Base-by-base conservation (phyloP, 2,329 filamentous ascomycete genomes). In the Alternaria ventricosa region DNA sequence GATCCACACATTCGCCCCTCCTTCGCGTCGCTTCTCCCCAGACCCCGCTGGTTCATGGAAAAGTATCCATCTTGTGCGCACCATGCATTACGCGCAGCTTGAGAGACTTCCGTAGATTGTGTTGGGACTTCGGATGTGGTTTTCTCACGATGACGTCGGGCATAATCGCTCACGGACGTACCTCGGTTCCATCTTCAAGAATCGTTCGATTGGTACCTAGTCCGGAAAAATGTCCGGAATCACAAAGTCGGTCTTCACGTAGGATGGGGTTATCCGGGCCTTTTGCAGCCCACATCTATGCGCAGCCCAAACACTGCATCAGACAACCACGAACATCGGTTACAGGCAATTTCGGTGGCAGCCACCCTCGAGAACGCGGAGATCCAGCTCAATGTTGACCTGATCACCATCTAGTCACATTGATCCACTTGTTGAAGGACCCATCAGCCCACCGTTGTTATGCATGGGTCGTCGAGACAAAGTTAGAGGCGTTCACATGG, bases 1-100 rank as follows among this genome's bases (percentile, higher is more conserved):
- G 46, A 22, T 56, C 63, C 55, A 53, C 58, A 54, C 62, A 57
- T 45, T 59, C 60, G 54, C 44, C 44, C 46, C 53, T 60, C 43
- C 12, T 22, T 55, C 30, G 45, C 51, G 23, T 46, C 20, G 25
- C 28, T 56, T 57, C 22, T 45, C 23, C 47, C 44, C 49, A 58
- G 18, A 45, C 51, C 44, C 44, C 22, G 27, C 50, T 53, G 18
- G 11, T 43, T 51, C 27, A 22, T 43, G 27, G 33, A 15, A 27
- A 20, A 22, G n/a, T 30, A 27, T 47, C 18, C 45, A 25, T 41
- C 13, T 33, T 49, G 7, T 8, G 23, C 5, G 41, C 12, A 45
- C 8, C n/a, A 55, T 7, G 20, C 15, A 41, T 13, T 33, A 28
- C 28, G 18, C 15, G 2, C 0, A 6, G 36, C 30, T 36, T 15